phyloP scores from a whole-genome alignment of 441 rosid genomes.

The Brassica balearica region DNA sequence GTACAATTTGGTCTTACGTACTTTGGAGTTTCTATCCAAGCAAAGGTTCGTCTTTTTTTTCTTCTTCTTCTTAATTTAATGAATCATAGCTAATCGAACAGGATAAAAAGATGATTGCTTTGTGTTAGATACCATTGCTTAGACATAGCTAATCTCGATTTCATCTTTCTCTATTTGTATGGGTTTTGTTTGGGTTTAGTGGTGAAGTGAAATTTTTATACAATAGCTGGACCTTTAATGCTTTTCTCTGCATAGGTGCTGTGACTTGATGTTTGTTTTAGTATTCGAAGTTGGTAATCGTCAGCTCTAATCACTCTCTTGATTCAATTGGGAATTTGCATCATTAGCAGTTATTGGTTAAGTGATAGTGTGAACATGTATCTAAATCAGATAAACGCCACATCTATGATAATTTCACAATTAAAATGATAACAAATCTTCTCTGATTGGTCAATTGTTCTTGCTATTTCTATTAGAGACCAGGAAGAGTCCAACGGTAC shows the following conservation, averaged over 20 bases:
- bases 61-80: too few species aligned
- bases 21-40: conserved; percentile 86
- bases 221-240: background rate
- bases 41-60: conserved; percentile 57
- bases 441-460: conserved; percentile 8
- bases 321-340: background rate
- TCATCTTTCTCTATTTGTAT: too few species aligned
- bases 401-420: background rate
- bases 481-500: conserved; percentile 58
- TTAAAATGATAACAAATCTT: background rate
- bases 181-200: conserved; percentile 25
- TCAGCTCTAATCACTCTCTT: background rate
- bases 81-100: background rate
- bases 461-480: conserved; percentile 52
- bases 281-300: background rate
- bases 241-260: background rate
- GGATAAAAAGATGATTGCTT: background rate
- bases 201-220: conserved; percentile 11
- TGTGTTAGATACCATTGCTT: background rate
- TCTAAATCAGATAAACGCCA: background rate
- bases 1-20: conserved; percentile 83
- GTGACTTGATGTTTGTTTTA: conserved; percentile 16
- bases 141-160: too few species aligned
- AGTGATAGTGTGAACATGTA: background rate
- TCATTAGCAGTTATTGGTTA: background rate